Base-by-base conservation (phyloP, 2,329 filamentous ascomycete species). In the Apiospora aurea region DNA sequence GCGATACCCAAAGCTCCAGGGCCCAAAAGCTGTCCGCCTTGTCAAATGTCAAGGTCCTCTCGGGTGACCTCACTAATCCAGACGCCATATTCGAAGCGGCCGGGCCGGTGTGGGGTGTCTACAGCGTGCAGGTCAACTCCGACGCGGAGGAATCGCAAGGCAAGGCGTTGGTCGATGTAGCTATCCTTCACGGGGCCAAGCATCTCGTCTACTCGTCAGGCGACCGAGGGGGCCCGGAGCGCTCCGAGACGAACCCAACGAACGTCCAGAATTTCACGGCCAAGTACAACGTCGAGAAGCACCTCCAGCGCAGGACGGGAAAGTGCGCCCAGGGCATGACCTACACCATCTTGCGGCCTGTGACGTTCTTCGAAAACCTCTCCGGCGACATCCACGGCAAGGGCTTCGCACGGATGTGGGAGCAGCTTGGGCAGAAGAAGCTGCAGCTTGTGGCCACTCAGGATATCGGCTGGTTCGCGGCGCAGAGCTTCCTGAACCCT, bases 161-260 rank as follows among this genome's bases (percentile, higher is more conserved):
- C 69, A 89, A 85, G 51, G 82, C 80, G 1, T 78, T 92, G 4
- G 82, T 90, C 69, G 86, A 89, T 70, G 87, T 85, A 13, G 83
- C 86, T 2, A 75, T 90, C 68, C 82, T 85, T 34, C 79, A 88
- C 46, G 82, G 83, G 10, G 86, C 90, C 46, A 82, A 85, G 69
- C 85, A 88, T 75, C 89, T 91, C 74, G 84, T 91, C 67, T 91
- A 90, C 79, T 86, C 84, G 2, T 88, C 85, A 46, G 87, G 90
- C 14, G 90, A 91, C 71, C 87, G 90, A 53, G 88, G 88, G 38
- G 88, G 89, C 41, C 74, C 76, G 4, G 79, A 79, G 4, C 82
- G 84, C 16, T 85, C 84, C 69, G 82, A 85, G 70, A 83, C 83
- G 11, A 84, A 85, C 72, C 83, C 86, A 0, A 90, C 89, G 1